phyloP scores from a whole-genome alignment of 2,329 filamentous ascomycete genomes.

The Pleochaeta shiraiana region DNA sequence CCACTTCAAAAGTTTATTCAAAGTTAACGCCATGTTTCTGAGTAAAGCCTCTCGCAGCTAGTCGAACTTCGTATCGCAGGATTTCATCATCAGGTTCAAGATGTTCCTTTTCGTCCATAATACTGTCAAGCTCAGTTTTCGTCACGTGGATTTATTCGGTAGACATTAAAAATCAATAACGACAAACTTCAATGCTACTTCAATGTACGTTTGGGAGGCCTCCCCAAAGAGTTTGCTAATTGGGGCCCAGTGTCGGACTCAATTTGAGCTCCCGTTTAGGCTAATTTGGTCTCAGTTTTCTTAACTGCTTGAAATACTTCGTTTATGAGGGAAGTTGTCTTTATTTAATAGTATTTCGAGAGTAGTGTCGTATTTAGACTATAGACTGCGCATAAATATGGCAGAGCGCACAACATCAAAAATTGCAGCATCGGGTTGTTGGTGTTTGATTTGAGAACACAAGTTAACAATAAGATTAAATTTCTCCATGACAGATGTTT shows the following conservation, averaged over 20 bases:
- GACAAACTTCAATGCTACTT: too few relatives aligned
- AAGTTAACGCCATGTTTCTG: not conserved
- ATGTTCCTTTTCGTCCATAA: too few relatives aligned
- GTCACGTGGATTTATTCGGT: too few relatives aligned
- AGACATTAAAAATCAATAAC: too few relatives aligned
- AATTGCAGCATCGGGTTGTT: not conserved
- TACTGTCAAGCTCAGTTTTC: too few relatives aligned
- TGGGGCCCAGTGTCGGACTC: too few relatives aligned
- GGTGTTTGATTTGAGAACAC: not conserved
- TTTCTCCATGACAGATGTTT: not conserved
- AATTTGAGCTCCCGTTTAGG: too few relatives aligned
- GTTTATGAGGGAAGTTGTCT: not conserved
- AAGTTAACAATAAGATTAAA: not conserved
- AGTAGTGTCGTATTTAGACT: not conserved
- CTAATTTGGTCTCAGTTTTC: not conserved
- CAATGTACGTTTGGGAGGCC: too few relatives aligned
- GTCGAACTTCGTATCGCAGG: not conserved
- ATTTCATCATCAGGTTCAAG: not conserved
- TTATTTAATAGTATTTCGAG: not conserved
- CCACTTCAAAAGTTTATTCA: not conserved
- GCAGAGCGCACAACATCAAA: not conserved
- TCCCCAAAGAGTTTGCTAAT: too few relatives aligned
- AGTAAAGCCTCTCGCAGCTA: not conserved
- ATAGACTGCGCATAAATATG: not conserved
- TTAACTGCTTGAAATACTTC: not conserved